A percentile compares a stretch with the other conserved stretches of the same genome.
phyloP scores from a whole-genome alignment of 2,329 filamentous ascomycete species.

The Tolypocladium tundrense region DNA sequence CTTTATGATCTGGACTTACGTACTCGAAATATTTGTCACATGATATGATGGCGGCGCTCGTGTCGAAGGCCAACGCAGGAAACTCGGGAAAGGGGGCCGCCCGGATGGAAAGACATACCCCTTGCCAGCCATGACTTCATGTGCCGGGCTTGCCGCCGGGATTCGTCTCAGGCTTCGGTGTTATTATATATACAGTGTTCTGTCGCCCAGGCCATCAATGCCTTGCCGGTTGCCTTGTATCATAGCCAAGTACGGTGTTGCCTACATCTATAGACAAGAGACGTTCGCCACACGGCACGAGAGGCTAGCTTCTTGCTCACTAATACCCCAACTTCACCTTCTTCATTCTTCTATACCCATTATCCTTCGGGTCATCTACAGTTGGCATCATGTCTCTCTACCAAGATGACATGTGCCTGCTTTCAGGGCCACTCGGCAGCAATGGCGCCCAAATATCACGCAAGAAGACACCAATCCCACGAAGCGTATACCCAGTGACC shows the following conservation, averaged over 20 bases:
- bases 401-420: background rate
- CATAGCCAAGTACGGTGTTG: background rate
- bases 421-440: background rate
- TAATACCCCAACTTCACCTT: background rate
- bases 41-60: too few relatives aligned
- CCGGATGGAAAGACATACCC: too few relatives aligned
- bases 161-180: background rate
- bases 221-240: background rate
- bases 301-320: background rate
- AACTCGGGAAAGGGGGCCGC: too few relatives aligned
- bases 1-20: too few relatives aligned
- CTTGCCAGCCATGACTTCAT: background rate
- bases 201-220: background rate
- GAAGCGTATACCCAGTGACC: constrained; percentile 2
- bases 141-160: background rate
- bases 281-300: background rate
- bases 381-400: background rate
- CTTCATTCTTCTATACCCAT: background rate
- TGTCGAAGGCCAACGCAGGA: too few relatives aligned
- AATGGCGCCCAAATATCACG: too few relatives aligned
- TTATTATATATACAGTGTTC: background rate
- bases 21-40: too few relatives aligned
- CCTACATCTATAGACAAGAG: background rate
- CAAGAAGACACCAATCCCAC: background rate
- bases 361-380: background rate